Conservation (phyloP, 139 green algal species). For the Asterochloris erici region DNA sequence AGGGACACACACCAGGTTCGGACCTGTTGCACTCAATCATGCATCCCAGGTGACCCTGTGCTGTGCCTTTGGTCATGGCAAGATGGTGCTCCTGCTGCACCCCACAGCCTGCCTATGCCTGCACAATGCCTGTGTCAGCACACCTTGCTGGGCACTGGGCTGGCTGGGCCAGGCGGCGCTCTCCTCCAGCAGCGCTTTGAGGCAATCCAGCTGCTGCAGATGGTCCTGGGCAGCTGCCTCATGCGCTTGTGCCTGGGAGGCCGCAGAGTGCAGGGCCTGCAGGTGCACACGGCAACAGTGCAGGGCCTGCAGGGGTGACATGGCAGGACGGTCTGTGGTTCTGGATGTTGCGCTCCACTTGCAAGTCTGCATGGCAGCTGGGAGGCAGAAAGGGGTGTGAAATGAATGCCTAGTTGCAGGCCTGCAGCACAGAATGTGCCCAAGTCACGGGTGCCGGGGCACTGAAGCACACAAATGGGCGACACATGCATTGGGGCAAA, state of each 20-base stretch:
- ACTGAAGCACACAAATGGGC: no score
- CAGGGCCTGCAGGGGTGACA: background rate
- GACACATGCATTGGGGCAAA: no score
- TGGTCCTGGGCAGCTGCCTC: slow-evolving; percentile 55
- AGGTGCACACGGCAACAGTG: background rate
- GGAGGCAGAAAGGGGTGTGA: background rate
- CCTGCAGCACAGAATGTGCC: no score
- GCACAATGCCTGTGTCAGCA: background rate
- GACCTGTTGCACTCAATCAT: no score
- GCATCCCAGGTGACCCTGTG: no score
- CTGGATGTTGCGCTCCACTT: no score
- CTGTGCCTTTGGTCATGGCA: no score
- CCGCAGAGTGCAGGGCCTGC: background rate
- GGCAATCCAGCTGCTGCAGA: slow-evolving; percentile 41
- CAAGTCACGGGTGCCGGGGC: no score
- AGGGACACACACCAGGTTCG: no score
- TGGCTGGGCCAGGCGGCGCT: slow-evolving; percentile 45
- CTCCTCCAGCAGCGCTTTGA: slow-evolving; percentile 73
- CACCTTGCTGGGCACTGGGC: background rate
- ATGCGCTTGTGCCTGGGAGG: slow-evolving; percentile 28
- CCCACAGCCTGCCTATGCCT: background rate
- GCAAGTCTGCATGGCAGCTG: no score
- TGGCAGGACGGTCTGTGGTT: background rate
- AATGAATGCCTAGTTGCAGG: background rate
- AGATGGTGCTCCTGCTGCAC: background rate